Evolutionary conservation across 2,329 filamentous ascomycete species (phyloP).

Genomic region (Colletotrichum higginsianum): DNA sequence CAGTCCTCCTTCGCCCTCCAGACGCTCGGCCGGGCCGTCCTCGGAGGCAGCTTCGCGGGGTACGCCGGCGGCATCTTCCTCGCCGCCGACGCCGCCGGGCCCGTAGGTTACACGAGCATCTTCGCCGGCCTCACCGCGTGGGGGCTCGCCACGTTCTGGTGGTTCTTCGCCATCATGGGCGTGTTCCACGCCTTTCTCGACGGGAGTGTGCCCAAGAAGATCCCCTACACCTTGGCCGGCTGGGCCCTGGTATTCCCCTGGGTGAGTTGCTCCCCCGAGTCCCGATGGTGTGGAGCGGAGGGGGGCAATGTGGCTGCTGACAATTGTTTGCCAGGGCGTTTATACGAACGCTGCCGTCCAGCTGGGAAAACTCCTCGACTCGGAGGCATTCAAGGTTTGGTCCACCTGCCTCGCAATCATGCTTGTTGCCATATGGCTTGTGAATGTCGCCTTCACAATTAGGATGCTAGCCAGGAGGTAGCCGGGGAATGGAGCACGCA

Average conservation of each 20-base stretch:
- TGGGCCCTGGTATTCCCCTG: slow-evolving; percentile 58
- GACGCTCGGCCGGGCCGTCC: slow-evolving; percentile 52
- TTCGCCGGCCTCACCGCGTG: slow-evolving; percentile 56
- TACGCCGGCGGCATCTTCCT: slow-evolving; percentile 53
- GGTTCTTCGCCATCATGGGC: slow-evolving; percentile 55
- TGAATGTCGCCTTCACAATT: slow-evolving; percentile 2
- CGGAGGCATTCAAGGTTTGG: slow-evolving; percentile 55
- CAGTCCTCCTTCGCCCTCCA: slow-evolving; percentile 58
- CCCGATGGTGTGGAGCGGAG: too few relatives aligned
- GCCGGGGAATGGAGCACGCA: too few relatives aligned
- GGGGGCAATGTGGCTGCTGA: neutral
- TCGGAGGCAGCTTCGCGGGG: slow-evolving; percentile 47
- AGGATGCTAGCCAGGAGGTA: slow-evolving; percentile 8
- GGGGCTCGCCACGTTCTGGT: slow-evolving; percentile 59
- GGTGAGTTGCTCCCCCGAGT: slow-evolving; percentile 47
- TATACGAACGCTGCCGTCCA: slow-evolving; percentile 56
- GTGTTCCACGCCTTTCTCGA: slow-evolving; percentile 45
- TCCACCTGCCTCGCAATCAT: slow-evolving; percentile 54
- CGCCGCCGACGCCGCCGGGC: slow-evolving; percentile 49
- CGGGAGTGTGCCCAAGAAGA: slow-evolving; percentile 42
- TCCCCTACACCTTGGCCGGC: slow-evolving; percentile 49
- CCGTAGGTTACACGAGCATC: slow-evolving; percentile 52
- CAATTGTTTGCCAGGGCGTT: slow-evolving; percentile 49
- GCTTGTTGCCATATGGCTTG: slow-evolving; percentile 52
- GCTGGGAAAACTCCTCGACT: slow-evolving; percentile 56